Evolutionary conservation across 139 green algal species (phyloP).

Genomic region (Helicosporidium sp.): DNA sequence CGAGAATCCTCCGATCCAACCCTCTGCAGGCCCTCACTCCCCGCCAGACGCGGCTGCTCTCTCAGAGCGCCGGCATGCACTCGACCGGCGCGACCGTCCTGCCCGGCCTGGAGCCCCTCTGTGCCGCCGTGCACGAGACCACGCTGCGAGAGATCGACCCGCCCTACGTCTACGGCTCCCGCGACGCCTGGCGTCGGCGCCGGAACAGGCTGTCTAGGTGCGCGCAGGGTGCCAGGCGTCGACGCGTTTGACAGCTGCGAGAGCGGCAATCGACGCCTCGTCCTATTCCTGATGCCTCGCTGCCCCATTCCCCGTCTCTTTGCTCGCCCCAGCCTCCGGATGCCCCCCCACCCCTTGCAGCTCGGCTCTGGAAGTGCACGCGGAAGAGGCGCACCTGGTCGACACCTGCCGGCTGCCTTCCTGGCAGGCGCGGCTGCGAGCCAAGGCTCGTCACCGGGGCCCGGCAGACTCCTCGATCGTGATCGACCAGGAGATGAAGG

Average conservation of each 20-base stretch:
- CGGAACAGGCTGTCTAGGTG: background rate
- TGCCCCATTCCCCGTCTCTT: too few species aligned
- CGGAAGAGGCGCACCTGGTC: too few species aligned
- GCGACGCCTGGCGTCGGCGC: background rate
- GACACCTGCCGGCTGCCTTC: background rate
- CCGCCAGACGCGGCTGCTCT: conserved; percentile 24
- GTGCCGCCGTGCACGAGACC: conserved; percentile 9
- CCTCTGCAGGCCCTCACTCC: conserved; percentile 20
- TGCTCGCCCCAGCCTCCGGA: too few species aligned
- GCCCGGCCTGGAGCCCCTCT: conserved; percentile 3
- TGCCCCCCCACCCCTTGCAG: too few species aligned
- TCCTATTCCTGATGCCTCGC: too few species aligned
- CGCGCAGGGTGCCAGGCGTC: background rate
- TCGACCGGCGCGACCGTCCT: background rate
- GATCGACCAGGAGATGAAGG: background rate
- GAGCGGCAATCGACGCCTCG: too few species aligned
- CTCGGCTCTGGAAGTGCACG: too few species aligned
- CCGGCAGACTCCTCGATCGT: background rate
- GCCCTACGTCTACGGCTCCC: conserved; percentile 7
- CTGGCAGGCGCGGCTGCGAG: background rate
- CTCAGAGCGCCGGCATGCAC: too few species aligned
- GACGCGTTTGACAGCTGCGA: background rate
- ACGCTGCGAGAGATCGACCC: conserved; percentile 20
- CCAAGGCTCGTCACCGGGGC: background rate
- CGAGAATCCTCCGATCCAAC: too few species aligned